Conservation (phyloP, 2,329 filamentous ascomycete genomes). For the Dothidotthia symphoricarpi region DNA sequence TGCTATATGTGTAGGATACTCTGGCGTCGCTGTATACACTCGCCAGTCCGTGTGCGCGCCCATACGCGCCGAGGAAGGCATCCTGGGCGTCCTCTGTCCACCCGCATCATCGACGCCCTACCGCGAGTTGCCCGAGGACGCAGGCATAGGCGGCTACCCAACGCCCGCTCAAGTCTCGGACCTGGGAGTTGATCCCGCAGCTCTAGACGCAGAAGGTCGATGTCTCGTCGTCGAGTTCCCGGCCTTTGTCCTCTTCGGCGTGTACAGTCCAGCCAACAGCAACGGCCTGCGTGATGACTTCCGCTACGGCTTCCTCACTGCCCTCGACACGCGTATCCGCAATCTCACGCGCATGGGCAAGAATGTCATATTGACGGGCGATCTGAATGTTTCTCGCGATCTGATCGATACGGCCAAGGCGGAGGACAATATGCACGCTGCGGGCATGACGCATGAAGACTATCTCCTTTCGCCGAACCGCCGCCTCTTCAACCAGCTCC, state of each 20-base stretch:
- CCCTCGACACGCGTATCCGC: constrained; percentile 78
- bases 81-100: constrained; percentile 75
- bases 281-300: constrained; percentile 83
- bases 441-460: constrained; percentile 65
- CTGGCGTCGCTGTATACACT: constrained; percentile 92
- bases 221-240: constrained; percentile 91
- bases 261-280: constrained; percentile 87
- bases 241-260: constrained; percentile 87
- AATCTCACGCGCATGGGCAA: constrained; percentile 81
- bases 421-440: constrained; percentile 68
- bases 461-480: constrained; percentile 72
- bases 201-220: constrained; percentile 85
- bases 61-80: constrained; percentile 88
- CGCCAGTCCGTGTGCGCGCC: constrained; percentile 82
- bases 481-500: constrained; percentile 80
- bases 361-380: constrained; percentile 79
- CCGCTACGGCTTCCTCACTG: constrained; percentile 73
- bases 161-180: constrained; percentile 63
- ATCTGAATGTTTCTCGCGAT: constrained; percentile 75
- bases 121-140: constrained; percentile 67
- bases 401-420: constrained; percentile 75
- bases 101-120: constrained; percentile 71
- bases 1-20: constrained; percentile 66
- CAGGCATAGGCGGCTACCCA: constrained; percentile 89
- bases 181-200: constrained; percentile 62